Evolutionary conservation across 2,329 filamentous ascomycete genomes (phyloP), one percentile per base, ranked within the genome.

Genomic region (Sporothrix phasma): DNA sequence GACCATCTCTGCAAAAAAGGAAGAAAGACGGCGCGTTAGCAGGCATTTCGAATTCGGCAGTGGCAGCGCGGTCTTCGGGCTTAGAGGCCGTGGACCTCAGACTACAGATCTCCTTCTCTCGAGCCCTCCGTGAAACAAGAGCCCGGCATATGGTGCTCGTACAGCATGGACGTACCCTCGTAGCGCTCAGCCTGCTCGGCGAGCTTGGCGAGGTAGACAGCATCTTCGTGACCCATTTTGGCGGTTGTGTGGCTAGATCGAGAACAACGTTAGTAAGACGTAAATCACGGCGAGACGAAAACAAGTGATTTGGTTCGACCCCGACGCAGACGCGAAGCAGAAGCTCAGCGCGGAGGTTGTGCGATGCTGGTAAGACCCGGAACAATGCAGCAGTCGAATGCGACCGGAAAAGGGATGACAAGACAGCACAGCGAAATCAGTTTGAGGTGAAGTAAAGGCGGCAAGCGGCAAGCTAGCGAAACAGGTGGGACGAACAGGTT

Each of bases 181-280:
- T 99, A 99, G 79, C 94, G 93, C 88, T 99, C 94, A 80, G 94
- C 94, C 88, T 99, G 94, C 88, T 99, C 94, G 78, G 94, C 94
- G 80, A 99, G 90, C 92, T 97, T 97, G 82, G 94, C 94, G 79
- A 97, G 89, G 81, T 97, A 97, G 76, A 99, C 94, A 75, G 92
- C 93, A 83, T 97, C 92, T 86, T 97, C 93, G 85, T 96, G 91
- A 87, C 90, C 92, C 93, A 97, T 97, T 83, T 83, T 92, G 84
- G 77, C 79, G 77, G 72, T 66, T 64, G 61, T 61, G 47, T 71
- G 74, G 69, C 62, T 34, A 37, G 29, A 51, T 49, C 13, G n/a
- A 29, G 8, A 11, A 24, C 47, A 53, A 17, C 2, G 43, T 63
- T 60, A 65, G 63, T 56, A 45, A 26, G 31, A 49, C 3, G 49